Conservation (phyloP, 2,329 filamentous ascomycete genomes). For the Lizonia empirigonia region DNA sequence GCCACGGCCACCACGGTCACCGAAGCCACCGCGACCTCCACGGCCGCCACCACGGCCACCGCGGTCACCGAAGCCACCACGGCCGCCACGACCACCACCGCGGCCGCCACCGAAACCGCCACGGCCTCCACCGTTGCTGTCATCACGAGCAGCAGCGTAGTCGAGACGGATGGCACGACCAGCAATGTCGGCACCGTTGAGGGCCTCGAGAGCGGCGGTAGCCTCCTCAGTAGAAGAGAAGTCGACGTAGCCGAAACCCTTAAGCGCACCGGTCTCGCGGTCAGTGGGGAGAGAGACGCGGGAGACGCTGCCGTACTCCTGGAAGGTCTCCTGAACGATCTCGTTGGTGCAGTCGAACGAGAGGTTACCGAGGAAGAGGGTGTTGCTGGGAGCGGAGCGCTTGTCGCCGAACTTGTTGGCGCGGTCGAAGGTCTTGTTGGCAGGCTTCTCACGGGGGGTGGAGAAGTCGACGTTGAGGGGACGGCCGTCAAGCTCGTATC, state of each 20-base stretch:
- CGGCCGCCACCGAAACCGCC: conserved; percentile 59
- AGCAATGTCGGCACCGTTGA: conserved; percentile 73
- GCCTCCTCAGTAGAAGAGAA: conserved; percentile 84
- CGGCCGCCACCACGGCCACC: conserved; percentile 55
- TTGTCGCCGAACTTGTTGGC: conserved; percentile 77
- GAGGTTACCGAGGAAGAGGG: conserved; percentile 90
- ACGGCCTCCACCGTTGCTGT: conserved; percentile 61
- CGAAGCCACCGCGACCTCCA: conserved; percentile 55
- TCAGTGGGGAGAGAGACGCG: conserved; percentile 89
- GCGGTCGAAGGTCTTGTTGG: conserved; percentile 58
- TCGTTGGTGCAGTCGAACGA: conserved; percentile 84
- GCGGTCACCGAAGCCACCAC: conserved; percentile 56
- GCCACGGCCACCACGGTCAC: conserved; percentile 53
- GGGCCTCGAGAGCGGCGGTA: conserved; percentile 70
- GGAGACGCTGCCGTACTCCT: conserved; percentile 70
- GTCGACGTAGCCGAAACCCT: conserved; percentile 92
- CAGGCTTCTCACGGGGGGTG: conserved; percentile 65
- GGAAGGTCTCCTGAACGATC: conserved; percentile 74
- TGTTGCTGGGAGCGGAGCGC: conserved; percentile 79
- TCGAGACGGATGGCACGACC: conserved; percentile 82
- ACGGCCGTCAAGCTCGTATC: conserved; percentile 74
- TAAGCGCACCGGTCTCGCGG: conserved; percentile 79
- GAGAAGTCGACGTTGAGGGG: conserved; percentile 80
- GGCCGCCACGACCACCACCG: conserved; percentile 56
- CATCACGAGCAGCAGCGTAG: conserved; percentile 72